Conservation (phyloP, 495 filamentous ascomycete species). For the Pseudotulostoma volvatum region DNA sequence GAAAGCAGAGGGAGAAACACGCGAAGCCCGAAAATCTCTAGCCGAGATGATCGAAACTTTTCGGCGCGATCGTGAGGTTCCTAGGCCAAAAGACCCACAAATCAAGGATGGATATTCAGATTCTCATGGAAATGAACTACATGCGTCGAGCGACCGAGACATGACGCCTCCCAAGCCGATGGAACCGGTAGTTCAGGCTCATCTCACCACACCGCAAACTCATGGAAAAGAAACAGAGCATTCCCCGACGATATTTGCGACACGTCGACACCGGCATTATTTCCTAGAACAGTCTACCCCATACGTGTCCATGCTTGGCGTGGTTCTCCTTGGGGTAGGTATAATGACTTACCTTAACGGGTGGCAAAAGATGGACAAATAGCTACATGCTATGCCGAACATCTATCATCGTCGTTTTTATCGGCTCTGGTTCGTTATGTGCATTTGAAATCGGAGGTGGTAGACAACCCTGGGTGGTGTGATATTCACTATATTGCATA, state of each 20-base stretch:
- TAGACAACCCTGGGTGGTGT: constrained; percentile 3
- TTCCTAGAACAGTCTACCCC: constrained; percentile 54
- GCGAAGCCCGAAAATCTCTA: constrained; percentile 50
- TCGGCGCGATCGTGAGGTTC: constrained; percentile 45
- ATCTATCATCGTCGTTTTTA: too few species aligned
- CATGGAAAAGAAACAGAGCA: constrained; percentile 24
- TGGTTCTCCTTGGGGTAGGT: constrained; percentile 77
- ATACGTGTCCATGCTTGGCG: constrained; percentile 74
- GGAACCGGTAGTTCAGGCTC: constrained; percentile 2
- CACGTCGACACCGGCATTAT: constrained; percentile 20
- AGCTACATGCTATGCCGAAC: too few species aligned
- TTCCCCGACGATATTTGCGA: constrained; percentile 23
- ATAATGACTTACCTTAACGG: constrained; percentile 92
- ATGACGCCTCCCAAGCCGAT: constrained; percentile 6
- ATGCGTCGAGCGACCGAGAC: constrained; percentile 6
- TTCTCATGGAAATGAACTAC: constrained; percentile 3
- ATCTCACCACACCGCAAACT: constrained; percentile 3
- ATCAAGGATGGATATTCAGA: constrained; percentile 6
- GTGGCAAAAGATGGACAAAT: constrained; percentile 57
- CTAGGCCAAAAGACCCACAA: constrained; percentile 8
- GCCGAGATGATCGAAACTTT: constrained; percentile 81
- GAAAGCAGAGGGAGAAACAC: constrained; percentile 58
- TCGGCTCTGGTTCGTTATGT: constrained; percentile 9
- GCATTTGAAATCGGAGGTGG: constrained; percentile 4
- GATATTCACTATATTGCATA: too few species aligned